Evolutionary conservation across 148 eudicot genomes (phyloP), one percentile per base, ranked within the genome.

Genomic region (Vaccinium myrtillus): DNA sequence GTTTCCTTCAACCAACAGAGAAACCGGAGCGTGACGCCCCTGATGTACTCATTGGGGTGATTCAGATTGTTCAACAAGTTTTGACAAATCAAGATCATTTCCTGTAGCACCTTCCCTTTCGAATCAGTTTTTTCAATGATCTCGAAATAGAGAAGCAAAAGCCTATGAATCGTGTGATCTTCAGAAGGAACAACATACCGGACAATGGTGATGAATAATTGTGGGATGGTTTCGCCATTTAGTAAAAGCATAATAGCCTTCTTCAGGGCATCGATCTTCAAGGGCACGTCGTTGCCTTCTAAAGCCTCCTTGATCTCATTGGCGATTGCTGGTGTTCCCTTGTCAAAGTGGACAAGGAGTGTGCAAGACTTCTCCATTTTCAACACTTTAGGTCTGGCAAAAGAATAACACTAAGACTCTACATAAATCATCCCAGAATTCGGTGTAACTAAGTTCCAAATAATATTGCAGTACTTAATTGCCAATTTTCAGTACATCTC

Each of bases 21-120:
- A 80, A 94, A 94, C 84, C 95, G 91, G 78, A 94, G 94, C 8
- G 98, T 93, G 58, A 93, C 98, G 39, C 95, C 98, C 51, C 95
- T 85, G 48, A 94, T 87, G 85, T 94, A 93, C 91, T 94, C 97
- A 84, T 92, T 92, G 0, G 93, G 90, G 74, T 91, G 93, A 15
- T 91, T 90, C 83, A 91, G 83, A 81, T 92, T 92, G 88, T 92
- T 91, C 85, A 91, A 85, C 58, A 92, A 43, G 69, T 92, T 92
- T 55, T 92, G 95, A 81, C 93, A 91, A 46, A 91, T 91, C 87
- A 92, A 74, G 12, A 92, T 92, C 95, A 91, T 92, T 77, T 91
- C 93, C 25, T 88, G 95, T 1, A 92, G 85, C n/a, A 89, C 88
- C 48, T 78, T 86, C 67, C 95, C 95, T 82, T 82, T 76, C 16